Conservation (phyloP, 495 filamentous ascomycete genomes). For the Xeromyces bisporus region DNA sequence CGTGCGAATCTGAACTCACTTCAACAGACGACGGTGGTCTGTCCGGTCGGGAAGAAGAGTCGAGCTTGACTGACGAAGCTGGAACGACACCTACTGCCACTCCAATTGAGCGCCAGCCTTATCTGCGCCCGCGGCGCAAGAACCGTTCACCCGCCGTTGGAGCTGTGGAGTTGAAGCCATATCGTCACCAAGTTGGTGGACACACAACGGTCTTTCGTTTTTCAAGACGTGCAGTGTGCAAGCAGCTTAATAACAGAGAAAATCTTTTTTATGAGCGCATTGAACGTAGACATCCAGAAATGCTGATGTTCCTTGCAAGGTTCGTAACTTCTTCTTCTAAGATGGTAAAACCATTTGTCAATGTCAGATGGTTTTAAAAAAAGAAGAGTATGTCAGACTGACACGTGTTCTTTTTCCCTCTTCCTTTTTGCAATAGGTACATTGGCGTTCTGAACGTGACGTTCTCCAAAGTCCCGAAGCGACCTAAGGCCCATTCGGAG, state of each 20-base stretch:
- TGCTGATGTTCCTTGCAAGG: slow-evolving; percentile 85
- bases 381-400: too few species aligned
- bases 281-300: slow-evolving; percentile 72
- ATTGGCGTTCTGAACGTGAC: slow-evolving; percentile 96
- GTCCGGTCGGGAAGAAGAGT: slow-evolving; percentile 32
- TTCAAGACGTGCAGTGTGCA: slow-evolving; percentile 86
- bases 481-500: slow-evolving; percentile 37
- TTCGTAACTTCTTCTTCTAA: slow-evolving; percentile 37
- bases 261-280: slow-evolving; percentile 98
- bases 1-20: slow-evolving; percentile 42
- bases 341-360: too few species aligned
- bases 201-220: slow-evolving; percentile 95
- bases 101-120: slow-evolving; percentile 22
- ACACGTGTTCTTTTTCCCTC: slow-evolving; percentile 5
- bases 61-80: slow-evolving; percentile 37
- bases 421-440: slow-evolving; percentile 39
- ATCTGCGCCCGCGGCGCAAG: slow-evolving; percentile 18
- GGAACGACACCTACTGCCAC: slow-evolving; percentile 47
- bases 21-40: slow-evolving; percentile 37
- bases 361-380: too few species aligned
- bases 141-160: slow-evolving; percentile 38
- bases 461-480: slow-evolving; percentile 68
- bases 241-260: slow-evolving; percentile 90
- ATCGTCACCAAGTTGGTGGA: slow-evolving; percentile 91
- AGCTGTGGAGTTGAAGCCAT: slow-evolving; percentile 90